Conservation (phyloP, 2,329 filamentous ascomycete species). For the Kalmusia sp. region DNA sequence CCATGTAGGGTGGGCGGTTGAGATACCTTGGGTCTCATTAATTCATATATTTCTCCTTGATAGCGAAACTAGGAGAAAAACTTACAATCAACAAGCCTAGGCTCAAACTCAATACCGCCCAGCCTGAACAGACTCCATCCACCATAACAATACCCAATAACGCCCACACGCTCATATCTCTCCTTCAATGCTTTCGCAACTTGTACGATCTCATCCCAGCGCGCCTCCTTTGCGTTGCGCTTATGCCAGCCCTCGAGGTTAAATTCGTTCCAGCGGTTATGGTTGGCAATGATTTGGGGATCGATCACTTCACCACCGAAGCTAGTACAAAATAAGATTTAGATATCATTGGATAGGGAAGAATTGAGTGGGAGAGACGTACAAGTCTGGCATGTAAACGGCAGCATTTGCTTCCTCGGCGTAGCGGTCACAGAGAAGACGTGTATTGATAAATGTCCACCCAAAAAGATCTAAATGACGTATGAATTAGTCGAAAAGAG, state of each 20-base stretch:
- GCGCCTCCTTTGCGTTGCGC: slow-evolving; percentile 41
- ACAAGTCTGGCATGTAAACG: slow-evolving; percentile 53
- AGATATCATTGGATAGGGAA: too few relatives aligned
- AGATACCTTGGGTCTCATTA: too few relatives aligned
- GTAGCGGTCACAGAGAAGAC: slow-evolving; percentile 54
- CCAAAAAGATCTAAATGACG: slow-evolving; percentile 47
- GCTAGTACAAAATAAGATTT: slow-evolving; percentile 1
- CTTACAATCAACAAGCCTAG: slow-evolving; percentile 24
- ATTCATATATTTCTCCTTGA: too few relatives aligned
- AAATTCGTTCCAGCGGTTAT: slow-evolving; percentile 27
- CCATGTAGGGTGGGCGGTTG: slow-evolving; percentile 27
- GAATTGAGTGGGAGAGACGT: neutral
- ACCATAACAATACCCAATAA: slow-evolving; percentile 55
- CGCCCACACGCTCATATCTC: slow-evolving; percentile 43
- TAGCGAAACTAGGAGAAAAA: too few relatives aligned
- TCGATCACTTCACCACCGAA: slow-evolving; percentile 27
- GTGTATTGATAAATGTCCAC: slow-evolving; percentile 51
- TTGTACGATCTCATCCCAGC: slow-evolving; percentile 44
- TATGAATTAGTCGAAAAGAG: slow-evolving; percentile 32
- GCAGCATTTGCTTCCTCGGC: slow-evolving; percentile 50
- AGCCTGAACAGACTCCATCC: slow-evolving; percentile 38
- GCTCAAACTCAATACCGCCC: slow-evolving; percentile 11
- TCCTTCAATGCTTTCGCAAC: slow-evolving; percentile 34
- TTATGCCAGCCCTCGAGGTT: slow-evolving; percentile 45
- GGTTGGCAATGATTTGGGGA: slow-evolving; percentile 5